A percentile compares a stretch with the other conserved stretches of the same genome.
Evolutionary conservation across 73 alveolate genomes (phyloP).

Genomic region (Loxodes magnus): DNA sequence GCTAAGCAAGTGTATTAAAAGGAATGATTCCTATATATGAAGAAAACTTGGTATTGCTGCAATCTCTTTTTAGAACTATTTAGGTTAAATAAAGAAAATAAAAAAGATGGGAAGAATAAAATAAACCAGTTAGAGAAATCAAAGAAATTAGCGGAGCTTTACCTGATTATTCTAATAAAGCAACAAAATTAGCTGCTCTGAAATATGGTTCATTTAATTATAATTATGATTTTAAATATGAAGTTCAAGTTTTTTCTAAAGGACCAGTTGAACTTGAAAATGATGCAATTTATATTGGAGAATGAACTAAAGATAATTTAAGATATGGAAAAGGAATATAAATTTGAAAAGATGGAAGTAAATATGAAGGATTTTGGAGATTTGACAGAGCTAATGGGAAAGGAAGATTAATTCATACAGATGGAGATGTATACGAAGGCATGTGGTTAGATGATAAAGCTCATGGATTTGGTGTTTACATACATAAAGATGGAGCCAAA

Average conservation of each 20-base stretch:
- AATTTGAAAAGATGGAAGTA: conserved; percentile 49
- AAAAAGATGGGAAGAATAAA: no score
- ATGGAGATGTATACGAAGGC: conserved; percentile 46
- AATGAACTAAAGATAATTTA: conserved; percentile 17
- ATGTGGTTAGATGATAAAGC: conserved; percentile 21
- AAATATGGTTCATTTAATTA: conserved; percentile 4
- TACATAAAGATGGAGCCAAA: conserved; percentile 38
- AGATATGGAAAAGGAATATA: conserved; percentile 38
- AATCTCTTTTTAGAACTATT: no score
- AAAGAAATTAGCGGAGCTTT: conserved; percentile 7
- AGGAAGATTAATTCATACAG: conserved; percentile 41
- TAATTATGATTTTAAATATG: neutral
- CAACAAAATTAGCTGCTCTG: neutral
- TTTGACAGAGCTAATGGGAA: conserved; percentile 42
- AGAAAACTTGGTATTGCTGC: no score
- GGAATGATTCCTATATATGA: no score
- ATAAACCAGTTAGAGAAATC: no score
- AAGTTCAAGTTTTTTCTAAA: conserved; percentile 1
- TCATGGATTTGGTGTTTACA: conserved; percentile 18
- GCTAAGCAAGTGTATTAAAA: no score
- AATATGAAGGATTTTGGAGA: conserved; percentile 42
- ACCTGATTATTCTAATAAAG: conserved; percentile 1
- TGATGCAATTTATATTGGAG: conserved; percentile 46
- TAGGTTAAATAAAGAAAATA: no score
- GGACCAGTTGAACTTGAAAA: conserved; percentile 16